These are phyloP conservation scores for Melampsora americana DNA, from an alignment of 1,284 basidiomycete species.

Conservation along the genomic window DNA sequence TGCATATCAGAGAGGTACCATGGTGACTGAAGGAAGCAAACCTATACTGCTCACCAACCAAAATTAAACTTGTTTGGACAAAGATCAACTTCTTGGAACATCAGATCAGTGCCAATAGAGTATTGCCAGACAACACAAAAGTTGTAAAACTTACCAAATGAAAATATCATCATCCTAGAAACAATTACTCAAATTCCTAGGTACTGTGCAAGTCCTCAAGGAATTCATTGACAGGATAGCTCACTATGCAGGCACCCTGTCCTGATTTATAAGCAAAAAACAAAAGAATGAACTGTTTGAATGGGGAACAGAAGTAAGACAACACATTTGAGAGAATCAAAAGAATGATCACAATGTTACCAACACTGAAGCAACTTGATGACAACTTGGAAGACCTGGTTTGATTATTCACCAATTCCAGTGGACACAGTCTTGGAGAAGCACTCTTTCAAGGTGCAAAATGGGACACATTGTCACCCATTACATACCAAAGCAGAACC, in stretches of 20 bases:
- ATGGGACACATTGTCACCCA: constrained; percentile 13
- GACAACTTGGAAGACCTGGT: no score
- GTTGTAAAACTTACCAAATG: constrained; percentile 54
- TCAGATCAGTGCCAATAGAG: constrained; percentile 52
- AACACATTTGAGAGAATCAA: not conserved
- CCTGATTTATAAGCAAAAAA: not conserved
- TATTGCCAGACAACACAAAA: constrained; percentile 54
- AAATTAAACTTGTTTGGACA: constrained; percentile 35
- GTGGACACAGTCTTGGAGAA: constrained; percentile 24
- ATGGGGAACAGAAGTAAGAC: not conserved
- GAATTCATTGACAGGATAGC: constrained; percentile 55
- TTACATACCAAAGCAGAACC: constrained; percentile 40
- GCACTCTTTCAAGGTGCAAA: constrained; percentile 37
- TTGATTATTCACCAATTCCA: constrained; percentile 42
- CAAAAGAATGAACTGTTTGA: not conserved
- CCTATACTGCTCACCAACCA: not conserved
- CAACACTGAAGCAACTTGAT: not conserved
- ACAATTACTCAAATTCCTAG: constrained; percentile 55
- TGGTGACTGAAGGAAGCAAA: not conserved
- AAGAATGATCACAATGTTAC: not conserved
- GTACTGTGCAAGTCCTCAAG: constrained; percentile 55
- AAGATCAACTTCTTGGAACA: constrained; percentile 55
- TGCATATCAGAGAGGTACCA: not conserved
- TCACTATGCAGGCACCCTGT: constrained; percentile 24
- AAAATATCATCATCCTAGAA: constrained; percentile 49